Evolutionary conservation across 352 stramenopile genomes (phyloP).

Genomic region (Phytophthora sansomeana): DNA sequence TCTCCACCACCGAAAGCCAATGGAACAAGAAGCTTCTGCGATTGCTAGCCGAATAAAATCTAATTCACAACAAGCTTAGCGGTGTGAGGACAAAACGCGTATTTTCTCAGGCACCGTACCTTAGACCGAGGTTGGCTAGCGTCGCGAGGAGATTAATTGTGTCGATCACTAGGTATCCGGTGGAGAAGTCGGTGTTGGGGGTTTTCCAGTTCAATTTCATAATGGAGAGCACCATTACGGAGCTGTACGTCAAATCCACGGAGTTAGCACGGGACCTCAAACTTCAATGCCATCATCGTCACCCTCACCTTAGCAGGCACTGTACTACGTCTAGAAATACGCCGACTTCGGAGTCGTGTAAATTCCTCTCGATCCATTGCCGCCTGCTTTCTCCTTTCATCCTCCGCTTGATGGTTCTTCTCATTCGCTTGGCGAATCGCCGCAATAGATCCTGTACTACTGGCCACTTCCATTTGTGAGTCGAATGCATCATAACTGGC

Average conservation of each 20-base stretch:
- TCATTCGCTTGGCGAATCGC: conserved; percentile 28
- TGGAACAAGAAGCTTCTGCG: conserved; percentile 60
- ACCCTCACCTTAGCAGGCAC: conserved; percentile 52
- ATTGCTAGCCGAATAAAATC: conserved; percentile 74
- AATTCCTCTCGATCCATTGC: conserved; percentile 77
- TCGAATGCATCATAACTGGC: conserved; percentile 1
- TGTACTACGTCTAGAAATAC: conserved; percentile 64
- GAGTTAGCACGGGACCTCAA: not conserved
- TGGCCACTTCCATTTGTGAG: conserved; percentile 26
- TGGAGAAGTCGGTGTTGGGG: conserved; percentile 41
- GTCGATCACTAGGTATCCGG: conserved; percentile 53
- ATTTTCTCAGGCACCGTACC: conserved; percentile 27
- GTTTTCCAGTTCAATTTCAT: conserved; percentile 71
- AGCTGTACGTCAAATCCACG: conserved; percentile 21
- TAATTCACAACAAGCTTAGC: conserved; percentile 19
- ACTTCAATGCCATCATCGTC: not conserved
- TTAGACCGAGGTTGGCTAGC: conserved; percentile 47
- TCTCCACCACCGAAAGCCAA: conserved; percentile 72
- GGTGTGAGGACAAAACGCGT: not conserved
- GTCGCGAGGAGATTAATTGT: conserved; percentile 60
- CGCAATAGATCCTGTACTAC: conserved; percentile 26
- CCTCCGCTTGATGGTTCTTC: conserved; percentile 59
- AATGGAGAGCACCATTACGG: conserved; percentile 65
- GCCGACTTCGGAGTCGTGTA: conserved; percentile 72
- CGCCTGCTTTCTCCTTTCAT: conserved; percentile 72